Conservation (phyloP, 2,329 filamentous ascomycete genomes). For the Ploettnerulaceae sp. region DNA sequence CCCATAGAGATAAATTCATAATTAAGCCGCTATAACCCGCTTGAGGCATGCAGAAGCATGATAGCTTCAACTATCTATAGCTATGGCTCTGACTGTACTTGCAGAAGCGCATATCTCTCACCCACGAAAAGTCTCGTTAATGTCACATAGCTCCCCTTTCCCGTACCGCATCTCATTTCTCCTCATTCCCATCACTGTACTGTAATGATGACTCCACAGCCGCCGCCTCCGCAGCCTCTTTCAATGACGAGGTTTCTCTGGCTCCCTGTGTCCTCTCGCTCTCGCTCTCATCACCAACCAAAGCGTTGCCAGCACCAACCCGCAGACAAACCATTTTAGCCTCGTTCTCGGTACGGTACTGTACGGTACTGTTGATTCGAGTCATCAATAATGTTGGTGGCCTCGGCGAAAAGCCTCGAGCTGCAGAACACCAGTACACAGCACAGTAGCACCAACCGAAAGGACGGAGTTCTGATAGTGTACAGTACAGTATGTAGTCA, state of each 20-base stretch:
- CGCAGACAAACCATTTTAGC: constrained; percentile 5
- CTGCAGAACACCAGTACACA: not conserved
- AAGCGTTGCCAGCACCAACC: constrained; percentile 7
- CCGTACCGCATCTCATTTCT: not conserved
- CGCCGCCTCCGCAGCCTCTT: constrained; percentile 5
- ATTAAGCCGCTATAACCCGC: constrained; percentile 10
- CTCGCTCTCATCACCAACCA: constrained; percentile 9
- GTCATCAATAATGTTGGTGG: too few species aligned
- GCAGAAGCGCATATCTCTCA: not conserved
- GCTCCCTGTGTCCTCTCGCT: not conserved
- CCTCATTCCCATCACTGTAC: not conserved
- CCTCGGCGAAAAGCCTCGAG: too few species aligned
- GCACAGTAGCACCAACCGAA: not conserved
- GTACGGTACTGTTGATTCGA: too few species aligned
- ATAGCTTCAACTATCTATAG: constrained; percentile 6
- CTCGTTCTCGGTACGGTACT: too few species aligned
- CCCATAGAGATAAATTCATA: constrained; percentile 12
- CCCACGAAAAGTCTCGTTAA: not conserved
- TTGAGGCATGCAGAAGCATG: constrained; percentile 5
- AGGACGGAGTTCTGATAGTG: too few species aligned
- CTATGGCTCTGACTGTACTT: too few species aligned
- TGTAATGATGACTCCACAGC: not conserved
- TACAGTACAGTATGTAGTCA: too few species aligned
- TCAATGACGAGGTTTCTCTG: constrained; percentile 3
- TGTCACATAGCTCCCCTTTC: not conserved